These are phyloP conservation scores for Ceratorhiza oryzae-sativae DNA, from an alignment of 1,284 basidiomycete species.

Conservation along the genomic window DNA sequence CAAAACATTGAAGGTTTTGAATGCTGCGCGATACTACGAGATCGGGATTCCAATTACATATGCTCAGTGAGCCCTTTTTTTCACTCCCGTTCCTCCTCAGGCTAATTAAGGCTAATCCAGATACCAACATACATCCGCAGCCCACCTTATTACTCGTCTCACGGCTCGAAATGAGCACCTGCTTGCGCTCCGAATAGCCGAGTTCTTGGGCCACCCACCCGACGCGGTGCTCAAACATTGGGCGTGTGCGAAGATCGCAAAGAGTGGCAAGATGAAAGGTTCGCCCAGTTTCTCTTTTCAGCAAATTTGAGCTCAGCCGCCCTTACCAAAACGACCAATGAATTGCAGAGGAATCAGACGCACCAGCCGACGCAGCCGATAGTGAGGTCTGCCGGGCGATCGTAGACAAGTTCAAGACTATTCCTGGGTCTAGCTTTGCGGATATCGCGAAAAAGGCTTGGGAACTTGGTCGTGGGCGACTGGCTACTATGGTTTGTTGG, in stretches of 20 bases:
- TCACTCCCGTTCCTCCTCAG: background rate
- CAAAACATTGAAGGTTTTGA: constrained; percentile 91
- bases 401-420: constrained; percentile 82
- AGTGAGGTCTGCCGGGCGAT: constrained; percentile 82
- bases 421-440: constrained; percentile 81
- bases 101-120: constrained; percentile 52
- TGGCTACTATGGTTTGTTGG: constrained; percentile 83
- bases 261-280: constrained; percentile 36
- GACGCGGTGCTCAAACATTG: constrained; percentile 93
- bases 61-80: constrained; percentile 67
- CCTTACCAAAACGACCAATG: background rate
- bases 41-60: constrained; percentile 94
- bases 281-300: constrained; percentile 29
- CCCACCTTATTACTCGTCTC: constrained; percentile 81
- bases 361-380: constrained; percentile 62
- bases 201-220: constrained; percentile 81
- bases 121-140: constrained; percentile 77
- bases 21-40: constrained; percentile 89
- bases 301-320: background rate
- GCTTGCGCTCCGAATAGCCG: constrained; percentile 89
- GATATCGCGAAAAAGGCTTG: constrained; percentile 95
- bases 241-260: constrained; percentile 89
- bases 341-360: constrained; percentile 59
- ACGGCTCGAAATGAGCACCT: constrained; percentile 90
- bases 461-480: constrained; percentile 82